These are phyloP conservation scores for Populus hybrid DNA, from an alignment of 441 rosid genomes.

Conservation along the genomic window DNA sequence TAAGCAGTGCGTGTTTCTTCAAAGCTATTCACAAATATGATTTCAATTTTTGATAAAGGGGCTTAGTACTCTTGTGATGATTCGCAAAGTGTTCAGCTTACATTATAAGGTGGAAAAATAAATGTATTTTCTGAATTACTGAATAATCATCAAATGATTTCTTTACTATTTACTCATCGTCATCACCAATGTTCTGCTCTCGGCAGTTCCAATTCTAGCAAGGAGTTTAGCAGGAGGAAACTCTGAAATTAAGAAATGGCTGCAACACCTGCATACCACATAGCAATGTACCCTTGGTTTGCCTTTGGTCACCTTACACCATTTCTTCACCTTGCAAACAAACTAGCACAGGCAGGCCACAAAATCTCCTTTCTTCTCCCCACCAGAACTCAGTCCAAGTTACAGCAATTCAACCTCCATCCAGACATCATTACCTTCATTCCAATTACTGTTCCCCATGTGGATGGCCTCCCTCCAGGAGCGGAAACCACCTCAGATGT, in stretches of 20 bases:
- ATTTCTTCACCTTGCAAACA: slow-evolving; percentile 32
- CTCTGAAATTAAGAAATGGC: background rate
- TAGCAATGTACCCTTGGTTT: slow-evolving; percentile 43
- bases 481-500: slow-evolving; percentile 30
- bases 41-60: background rate
- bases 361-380: slow-evolving; percentile 33
- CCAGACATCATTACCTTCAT: slow-evolving; percentile 37
- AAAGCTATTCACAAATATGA: background rate
- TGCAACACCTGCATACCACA: background rate
- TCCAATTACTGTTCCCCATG: slow-evolving; percentile 40
- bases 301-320: slow-evolving; percentile 34
- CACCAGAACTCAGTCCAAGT: slow-evolving; percentile 6
- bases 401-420: slow-evolving; percentile 30
- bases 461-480: slow-evolving; percentile 43
- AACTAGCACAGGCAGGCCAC: slow-evolving; percentile 34
- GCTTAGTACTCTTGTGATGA: background rate
- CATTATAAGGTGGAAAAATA: background rate
- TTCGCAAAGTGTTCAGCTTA: background rate
- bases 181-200: background rate
- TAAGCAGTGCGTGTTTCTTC: background rate
- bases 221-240: background rate
- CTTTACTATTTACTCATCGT: background rate
- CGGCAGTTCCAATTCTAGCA: background rate
- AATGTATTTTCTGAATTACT: background rate
- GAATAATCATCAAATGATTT: background rate